Evolutionary conservation across 306 rosid species (phyloP).

Genomic region (Nissolia schottii): DNA sequence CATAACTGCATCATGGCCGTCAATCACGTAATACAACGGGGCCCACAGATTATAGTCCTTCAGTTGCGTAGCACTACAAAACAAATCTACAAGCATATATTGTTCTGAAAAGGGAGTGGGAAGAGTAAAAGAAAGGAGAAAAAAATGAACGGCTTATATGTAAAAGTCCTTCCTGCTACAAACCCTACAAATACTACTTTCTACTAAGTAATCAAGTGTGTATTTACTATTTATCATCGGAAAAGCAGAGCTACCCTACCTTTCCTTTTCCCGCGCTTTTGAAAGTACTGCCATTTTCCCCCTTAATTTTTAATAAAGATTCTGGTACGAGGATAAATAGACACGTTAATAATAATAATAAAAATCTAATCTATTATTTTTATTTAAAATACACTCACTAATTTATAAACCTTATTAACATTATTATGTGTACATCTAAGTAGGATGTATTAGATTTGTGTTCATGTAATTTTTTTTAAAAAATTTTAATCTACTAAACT

Average conservation of each 20-base stretch:
- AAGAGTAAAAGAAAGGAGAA: background rate
- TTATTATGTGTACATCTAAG: no score
- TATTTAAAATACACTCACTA: no score
- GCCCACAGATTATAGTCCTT: slow-evolving; percentile 21
- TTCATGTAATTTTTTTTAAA: no score
- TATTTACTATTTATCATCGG: background rate
- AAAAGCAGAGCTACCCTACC: slow-evolving; percentile 5
- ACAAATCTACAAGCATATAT: background rate
- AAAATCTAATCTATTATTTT: no score
- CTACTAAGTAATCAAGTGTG: slow-evolving; percentile 12
- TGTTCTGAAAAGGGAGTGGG: background rate
- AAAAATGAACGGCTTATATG: slow-evolving; percentile 8
- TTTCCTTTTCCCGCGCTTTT: slow-evolving; percentile 34
- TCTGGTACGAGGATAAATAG: no score
- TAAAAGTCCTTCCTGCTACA: slow-evolving; percentile 24
- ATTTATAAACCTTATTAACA: no score
- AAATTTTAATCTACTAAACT: background rate
- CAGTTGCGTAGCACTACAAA: slow-evolving; percentile 18
- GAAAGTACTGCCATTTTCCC: background rate
- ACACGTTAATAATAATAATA: slow-evolving; percentile 24
- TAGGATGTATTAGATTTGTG: no score
- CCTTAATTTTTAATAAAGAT: slow-evolving; percentile 18
- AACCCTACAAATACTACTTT: slow-evolving; percentile 18
- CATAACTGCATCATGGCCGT: slow-evolving; percentile 18
- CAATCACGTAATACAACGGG: slow-evolving; percentile 27